Base-by-base conservation (phyloP, 2,329 filamentous ascomycete species). In the Magnaporthales sp. region DNA sequence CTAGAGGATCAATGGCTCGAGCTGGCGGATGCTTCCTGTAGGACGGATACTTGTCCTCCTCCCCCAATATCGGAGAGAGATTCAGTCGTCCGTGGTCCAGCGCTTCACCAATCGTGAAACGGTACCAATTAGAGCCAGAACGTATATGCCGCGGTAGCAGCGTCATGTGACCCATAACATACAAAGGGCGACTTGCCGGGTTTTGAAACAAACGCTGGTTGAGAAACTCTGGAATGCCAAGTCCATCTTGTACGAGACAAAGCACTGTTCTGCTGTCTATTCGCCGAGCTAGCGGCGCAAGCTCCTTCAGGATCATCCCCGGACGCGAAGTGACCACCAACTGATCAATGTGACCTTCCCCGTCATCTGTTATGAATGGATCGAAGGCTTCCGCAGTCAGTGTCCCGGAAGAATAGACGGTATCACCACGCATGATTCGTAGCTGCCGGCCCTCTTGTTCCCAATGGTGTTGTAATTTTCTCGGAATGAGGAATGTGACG, bases 211-310 rank as follows among this genome's bases (percentile, higher is more conserved):
- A 76, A 11, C 83, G 76, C 38, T 83, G 77, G 71, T 92, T 92
- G 56, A 97, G 83, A 63, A 88, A 84, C 63, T 98, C 93, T n/a
- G 92, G 81, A 1, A 92, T 80, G 0, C 95, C 94, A 76, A 98
- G 86, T 0, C 93, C 76, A 26, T 74, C 70, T 67, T 78, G 76
- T 7, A 78, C 26, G 11, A 78, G 72, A 58, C 75, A 77, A 38
- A 78, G 71, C 1, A 74, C 74, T 19, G 76, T 76, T 29, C 71
- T 70, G 30, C 73, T 70, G 67, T 76, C 72, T 62, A 78, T 73
- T 46, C 76, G 70, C 66, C 75, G 71, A 8, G 26, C 32, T 11
- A 78, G 70, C 13, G 68, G 66, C 29, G 66, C 62, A 30, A 78
- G 66, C 1, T 71, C 71, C 8, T 67, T 31, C 24, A 74, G 68